Percentiles rank a stretch among this genome's conserved stretches.
Evolutionary conservation across 2,329 filamentous ascomycete genomes (phyloP).

Genomic region (Ascochyta koolunga): DNA sequence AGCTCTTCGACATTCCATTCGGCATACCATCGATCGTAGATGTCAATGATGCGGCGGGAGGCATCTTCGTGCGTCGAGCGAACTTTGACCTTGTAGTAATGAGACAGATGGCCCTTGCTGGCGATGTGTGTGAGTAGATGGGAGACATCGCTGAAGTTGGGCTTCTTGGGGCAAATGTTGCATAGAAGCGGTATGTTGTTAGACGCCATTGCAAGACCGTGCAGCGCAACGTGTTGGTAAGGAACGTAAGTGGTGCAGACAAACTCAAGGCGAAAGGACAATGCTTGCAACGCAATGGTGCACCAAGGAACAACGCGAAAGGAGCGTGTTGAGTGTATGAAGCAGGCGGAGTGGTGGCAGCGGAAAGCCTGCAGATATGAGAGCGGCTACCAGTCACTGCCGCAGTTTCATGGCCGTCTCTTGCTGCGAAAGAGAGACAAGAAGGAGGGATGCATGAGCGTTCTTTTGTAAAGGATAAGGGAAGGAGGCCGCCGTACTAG

Average conservation of each 20-base stretch:
- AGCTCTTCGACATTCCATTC: constrained; percentile 72
- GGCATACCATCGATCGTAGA: constrained; percentile 81
- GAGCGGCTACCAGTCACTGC: constrained; percentile 34
- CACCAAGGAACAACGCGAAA: constrained; percentile 39
- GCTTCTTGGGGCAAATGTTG: constrained; percentile 79
- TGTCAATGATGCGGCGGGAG: constrained; percentile 67
- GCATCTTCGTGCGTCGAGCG: constrained; percentile 69
- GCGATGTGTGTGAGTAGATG: constrained; percentile 91
- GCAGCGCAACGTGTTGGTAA: constrained; percentile 23
- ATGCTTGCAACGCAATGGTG: constrained; percentile 34
- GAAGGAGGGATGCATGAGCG: constrained; percentile 11
- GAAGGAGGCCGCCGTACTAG: constrained; percentile 29
- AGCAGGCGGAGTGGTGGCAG: constrained; percentile 42
- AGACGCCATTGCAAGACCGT: constrained; percentile 44
- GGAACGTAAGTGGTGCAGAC: constrained; percentile 29
- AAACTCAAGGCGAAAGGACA: constrained; percentile 33
- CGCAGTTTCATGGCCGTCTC: constrained; percentile 28
- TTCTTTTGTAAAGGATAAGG: constrained; percentile 19
- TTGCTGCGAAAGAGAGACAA: constrained; percentile 1
- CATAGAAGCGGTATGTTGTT: constrained; percentile 72
- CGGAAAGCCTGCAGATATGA: constrained; percentile 33
- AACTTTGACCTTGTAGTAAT: constrained; percentile 82
- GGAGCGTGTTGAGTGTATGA: constrained; percentile 40
- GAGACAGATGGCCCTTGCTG: constrained; percentile 88
- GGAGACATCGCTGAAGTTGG: constrained; percentile 85